phyloP scores from a whole-genome alignment of 2,329 filamentous ascomycete genomes.

The Penicillium sp. region DNA sequence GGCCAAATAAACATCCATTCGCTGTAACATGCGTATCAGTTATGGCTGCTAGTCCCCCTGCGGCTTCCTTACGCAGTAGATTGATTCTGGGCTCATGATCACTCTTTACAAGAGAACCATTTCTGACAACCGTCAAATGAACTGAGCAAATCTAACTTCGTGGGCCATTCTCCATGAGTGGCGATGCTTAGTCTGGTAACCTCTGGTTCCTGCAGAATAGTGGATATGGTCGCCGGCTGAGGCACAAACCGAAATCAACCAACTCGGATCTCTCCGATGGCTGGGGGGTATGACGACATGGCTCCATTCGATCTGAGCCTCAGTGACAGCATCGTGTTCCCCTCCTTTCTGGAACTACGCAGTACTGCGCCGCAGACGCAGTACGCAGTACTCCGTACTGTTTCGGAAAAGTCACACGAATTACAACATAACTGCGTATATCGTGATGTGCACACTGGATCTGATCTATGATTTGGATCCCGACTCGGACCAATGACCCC shows the following conservation, averaged over 20 bases:
- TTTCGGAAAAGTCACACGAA: neutral
- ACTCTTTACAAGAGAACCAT: neutral
- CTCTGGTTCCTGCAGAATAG: neutral
- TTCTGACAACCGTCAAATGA: conserved; percentile 1
- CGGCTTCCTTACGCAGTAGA: neutral
- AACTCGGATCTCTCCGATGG: conserved; percentile 16
- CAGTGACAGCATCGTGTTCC: conserved; percentile 6
- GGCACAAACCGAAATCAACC: conserved; percentile 9
- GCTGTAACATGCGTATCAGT: neutral
- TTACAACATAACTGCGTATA: too few relatives aligned
- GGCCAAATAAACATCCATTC: neutral
- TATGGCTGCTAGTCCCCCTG: neutral
- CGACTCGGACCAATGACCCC: neutral
- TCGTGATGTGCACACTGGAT: neutral
- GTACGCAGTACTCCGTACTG: too few relatives aligned
- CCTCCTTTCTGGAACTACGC: too few relatives aligned
- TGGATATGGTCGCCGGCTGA: neutral
- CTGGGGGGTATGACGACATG: conserved; percentile 20
- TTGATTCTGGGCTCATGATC: neutral
- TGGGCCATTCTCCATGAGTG: neutral
- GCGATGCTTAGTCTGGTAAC: neutral
- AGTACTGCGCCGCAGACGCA: neutral
- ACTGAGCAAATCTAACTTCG: neutral
- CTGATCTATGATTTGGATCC: neutral
- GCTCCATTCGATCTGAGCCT: conserved; percentile 18